Percentiles rank a stretch among this genome's conserved stretches.
These are phyloP conservation scores for Tolypocladium amazonense DNA, from an alignment of 2,329 filamentous ascomycete species.

Conservation along the genomic window DNA sequence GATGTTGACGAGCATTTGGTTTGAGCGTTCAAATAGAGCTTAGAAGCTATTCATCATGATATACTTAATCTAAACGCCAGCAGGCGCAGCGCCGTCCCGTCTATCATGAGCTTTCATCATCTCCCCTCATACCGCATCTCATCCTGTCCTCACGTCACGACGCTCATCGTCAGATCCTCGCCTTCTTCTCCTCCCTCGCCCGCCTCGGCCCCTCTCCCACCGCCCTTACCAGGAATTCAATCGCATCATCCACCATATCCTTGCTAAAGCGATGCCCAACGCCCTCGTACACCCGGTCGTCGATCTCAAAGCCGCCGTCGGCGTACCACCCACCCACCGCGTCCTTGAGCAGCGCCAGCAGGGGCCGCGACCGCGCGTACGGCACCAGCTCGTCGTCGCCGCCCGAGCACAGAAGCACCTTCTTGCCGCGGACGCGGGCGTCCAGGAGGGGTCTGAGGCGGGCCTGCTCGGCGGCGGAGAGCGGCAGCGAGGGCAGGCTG, in stretches of 20 bases:
- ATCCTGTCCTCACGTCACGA: conserved; percentile 1
- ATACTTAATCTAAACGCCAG: not conserved
- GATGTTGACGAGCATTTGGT: not conserved
- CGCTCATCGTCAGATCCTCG: conserved; percentile 11
- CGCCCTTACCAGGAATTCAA: conserved; percentile 47
- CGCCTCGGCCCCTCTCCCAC: conserved; percentile 22
- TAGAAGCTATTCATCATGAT: not conserved
- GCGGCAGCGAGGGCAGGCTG: conserved; percentile 19
- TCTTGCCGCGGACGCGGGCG: conserved; percentile 46
- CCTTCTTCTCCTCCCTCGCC: conserved; percentile 13
- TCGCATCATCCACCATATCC: conserved; percentile 56
- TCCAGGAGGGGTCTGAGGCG: conserved; percentile 36
- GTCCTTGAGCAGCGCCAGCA: conserved; percentile 50
- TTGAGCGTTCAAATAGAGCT: not conserved
- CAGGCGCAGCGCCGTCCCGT: not conserved
- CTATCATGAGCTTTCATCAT: not conserved
- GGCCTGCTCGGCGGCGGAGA: conserved; percentile 26
- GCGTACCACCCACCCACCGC: conserved; percentile 42
- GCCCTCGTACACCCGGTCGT: conserved; percentile 57
- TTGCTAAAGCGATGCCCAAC: conserved; percentile 59
- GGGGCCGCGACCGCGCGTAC: conserved; percentile 47
- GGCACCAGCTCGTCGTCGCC: conserved; percentile 64
- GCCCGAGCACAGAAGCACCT: conserved; percentile 53
- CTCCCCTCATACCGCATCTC: not conserved
- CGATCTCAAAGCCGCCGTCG: conserved; percentile 45